phyloP scores from a whole-genome alignment of 208 protist genomes.

The Trypanosoma rangeli region DNA sequence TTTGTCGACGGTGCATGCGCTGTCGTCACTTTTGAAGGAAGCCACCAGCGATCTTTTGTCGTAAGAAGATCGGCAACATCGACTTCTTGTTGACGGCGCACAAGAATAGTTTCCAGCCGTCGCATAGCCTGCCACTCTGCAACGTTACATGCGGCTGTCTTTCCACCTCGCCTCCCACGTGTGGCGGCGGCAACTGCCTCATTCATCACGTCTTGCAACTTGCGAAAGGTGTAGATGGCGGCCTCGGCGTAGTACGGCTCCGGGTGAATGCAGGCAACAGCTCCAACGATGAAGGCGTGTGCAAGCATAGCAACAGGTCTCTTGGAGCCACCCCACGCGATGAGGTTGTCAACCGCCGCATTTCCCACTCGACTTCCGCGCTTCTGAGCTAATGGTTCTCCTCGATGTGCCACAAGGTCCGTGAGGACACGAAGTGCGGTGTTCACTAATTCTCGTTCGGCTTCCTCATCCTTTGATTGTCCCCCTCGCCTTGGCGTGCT shows the following conservation, averaged over 20 bases:
- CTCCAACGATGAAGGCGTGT: slow-evolving; percentile 44
- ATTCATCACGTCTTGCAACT: slow-evolving; percentile 23
- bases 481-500: not conserved
- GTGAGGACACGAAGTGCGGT: slow-evolving; percentile 28
- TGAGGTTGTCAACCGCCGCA: slow-evolving; percentile 10
- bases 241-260: slow-evolving; percentile 31
- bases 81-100: slow-evolving; percentile 45
- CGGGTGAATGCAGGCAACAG: slow-evolving; percentile 27
- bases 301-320: slow-evolving; percentile 48
- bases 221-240: slow-evolving; percentile 36
- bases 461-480: slow-evolving; percentile 1
- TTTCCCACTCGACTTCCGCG: no score
- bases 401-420: slow-evolving; percentile 13
- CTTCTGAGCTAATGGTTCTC: not conserved
- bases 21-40: not conserved
- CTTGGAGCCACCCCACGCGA: slow-evolving; percentile 15
- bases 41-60: slow-evolving; percentile 13
- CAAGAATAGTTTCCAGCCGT: slow-evolving; percentile 42
- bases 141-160: not conserved
- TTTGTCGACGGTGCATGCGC: not conserved
- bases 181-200: not conserved
- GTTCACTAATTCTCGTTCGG: slow-evolving; percentile 28
- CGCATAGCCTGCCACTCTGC: slow-evolving; percentile 30
- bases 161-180: not conserved
- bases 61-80: slow-evolving; percentile 39